Conservation (phyloP, 805 yeast genomes). For the Lipomyces kockii region DNA sequence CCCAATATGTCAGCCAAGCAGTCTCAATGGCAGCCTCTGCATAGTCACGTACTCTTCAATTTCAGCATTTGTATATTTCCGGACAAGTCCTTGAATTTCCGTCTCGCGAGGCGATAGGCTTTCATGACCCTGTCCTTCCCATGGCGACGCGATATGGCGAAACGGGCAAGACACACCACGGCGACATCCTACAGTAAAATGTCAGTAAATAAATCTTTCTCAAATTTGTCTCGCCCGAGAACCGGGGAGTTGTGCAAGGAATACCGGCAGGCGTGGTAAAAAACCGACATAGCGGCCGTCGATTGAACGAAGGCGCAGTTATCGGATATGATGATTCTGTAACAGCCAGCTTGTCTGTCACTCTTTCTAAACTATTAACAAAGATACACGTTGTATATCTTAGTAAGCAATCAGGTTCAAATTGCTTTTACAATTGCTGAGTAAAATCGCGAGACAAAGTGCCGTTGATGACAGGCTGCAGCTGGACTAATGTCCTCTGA, state of each 20-base stretch:
- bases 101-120: slow-evolving; percentile 4
- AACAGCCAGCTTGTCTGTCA: slow-evolving; percentile 10
- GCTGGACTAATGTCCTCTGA: neutral
- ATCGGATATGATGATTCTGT: neutral
- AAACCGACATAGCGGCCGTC: slow-evolving; percentile 18
- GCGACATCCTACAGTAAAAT: slow-evolving; percentile 38
- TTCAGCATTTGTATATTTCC: slow-evolving; percentile 16
- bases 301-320: slow-evolving; percentile 9
- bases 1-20: neutral
- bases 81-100: slow-evolving; percentile 14
- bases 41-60: slow-evolving; percentile 19
- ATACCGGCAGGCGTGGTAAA: slow-evolving; percentile 18
- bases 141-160: slow-evolving; percentile 7
- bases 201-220: slow-evolving; percentile 35
- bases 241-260: neutral
- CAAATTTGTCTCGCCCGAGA: neutral
- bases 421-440: neutral
- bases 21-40: neutral
- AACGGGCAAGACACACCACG: slow-evolving; percentile 22
- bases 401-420: neutral
- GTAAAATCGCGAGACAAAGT: neutral
- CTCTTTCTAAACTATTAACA: neutral
- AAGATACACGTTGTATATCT: neutral
- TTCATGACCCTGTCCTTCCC: neutral
- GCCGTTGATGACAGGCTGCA: neutral